These are phyloP conservation scores for Tetraselmis striata DNA, from an alignment of 139 green algal species.

Conservation along the genomic window DNA sequence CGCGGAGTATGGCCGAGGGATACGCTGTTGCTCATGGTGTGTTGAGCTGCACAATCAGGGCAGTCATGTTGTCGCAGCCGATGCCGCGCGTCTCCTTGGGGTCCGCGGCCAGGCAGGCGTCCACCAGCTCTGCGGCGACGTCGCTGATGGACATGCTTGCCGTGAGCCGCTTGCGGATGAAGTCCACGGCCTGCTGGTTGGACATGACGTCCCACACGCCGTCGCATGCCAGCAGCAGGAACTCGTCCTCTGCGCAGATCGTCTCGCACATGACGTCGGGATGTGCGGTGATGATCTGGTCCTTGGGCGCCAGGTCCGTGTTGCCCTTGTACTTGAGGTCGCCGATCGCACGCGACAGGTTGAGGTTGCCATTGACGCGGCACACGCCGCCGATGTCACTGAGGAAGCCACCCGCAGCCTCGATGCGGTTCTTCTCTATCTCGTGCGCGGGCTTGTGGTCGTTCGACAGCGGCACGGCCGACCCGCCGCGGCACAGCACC, in stretches of 20 bases:
- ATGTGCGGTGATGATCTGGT: conserved; percentile 80
- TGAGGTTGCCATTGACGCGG: conserved; percentile 91
- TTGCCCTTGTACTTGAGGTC: conserved; percentile 94
- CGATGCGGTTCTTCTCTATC: conserved; percentile 68
- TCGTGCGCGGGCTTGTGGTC: conserved; percentile 82
- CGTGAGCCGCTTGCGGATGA: conserved; percentile 60
- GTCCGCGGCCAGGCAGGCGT: conserved; percentile 80
- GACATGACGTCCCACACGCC: conserved; percentile 87
- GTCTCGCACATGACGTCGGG: conserved; percentile 47
- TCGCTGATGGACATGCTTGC: conserved; percentile 35
- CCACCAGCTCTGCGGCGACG: conserved; percentile 64
- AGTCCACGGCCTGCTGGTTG: conserved; percentile 78
- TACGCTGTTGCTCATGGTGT: not conserved
- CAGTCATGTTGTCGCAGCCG: conserved; percentile 93
- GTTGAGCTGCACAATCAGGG: conserved; percentile 45
- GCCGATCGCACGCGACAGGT: conserved; percentile 89
- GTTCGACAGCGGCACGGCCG: conserved; percentile 47
- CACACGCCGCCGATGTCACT: conserved; percentile 35
- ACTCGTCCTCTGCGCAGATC: conserved; percentile 63
- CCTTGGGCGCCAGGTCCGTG: conserved; percentile 39
- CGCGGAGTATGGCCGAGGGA: too few species aligned
- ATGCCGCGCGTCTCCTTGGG: conserved; percentile 73
- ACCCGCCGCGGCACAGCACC: conserved; percentile 56
- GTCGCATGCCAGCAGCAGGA: conserved; percentile 90
- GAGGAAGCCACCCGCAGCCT: conserved; percentile 68